These are phyloP conservation scores for Prunus salicina DNA, from an alignment of 306 rosid genomes.

Conservation along the genomic window DNA sequence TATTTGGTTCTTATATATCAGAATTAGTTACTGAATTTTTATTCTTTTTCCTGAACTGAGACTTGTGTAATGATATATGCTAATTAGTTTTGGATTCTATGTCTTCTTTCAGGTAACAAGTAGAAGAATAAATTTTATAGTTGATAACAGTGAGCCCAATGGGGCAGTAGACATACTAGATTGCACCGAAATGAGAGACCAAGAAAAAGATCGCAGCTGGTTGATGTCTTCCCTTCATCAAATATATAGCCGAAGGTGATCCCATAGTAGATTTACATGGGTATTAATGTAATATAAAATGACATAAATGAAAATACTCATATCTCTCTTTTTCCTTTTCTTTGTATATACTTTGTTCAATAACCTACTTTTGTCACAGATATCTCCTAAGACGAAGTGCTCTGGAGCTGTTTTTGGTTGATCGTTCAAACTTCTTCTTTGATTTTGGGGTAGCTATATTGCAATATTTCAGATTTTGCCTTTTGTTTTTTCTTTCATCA, in stretches of 20 bases:
- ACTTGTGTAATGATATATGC: slow-evolving; percentile 21
- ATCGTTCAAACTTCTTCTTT: slow-evolving; percentile 91
- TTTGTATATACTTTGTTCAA: neutral
- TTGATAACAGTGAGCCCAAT: slow-evolving; percentile 55
- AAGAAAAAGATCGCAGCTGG: slow-evolving; percentile 89
- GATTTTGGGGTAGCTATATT: slow-evolving; percentile 80
- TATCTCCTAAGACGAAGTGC: slow-evolving; percentile 98
- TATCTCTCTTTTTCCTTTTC: slow-evolving; percentile 5
- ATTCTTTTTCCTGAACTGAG: neutral
- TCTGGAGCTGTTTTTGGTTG: slow-evolving; percentile 90
- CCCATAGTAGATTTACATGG: slow-evolving; percentile 1
- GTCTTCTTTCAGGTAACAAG: slow-evolving; percentile 68
- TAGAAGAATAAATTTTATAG: slow-evolving; percentile 86
- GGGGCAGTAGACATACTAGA: slow-evolving; percentile 38
- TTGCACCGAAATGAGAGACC: slow-evolving; percentile 36
- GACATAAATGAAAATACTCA: slow-evolving; percentile 4
- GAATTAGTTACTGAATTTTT: neutral
- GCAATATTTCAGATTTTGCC: slow-evolving; percentile 5
- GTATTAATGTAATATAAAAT: neutral
- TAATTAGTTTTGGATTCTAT: slow-evolving; percentile 23
- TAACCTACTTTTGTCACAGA: slow-evolving; percentile 34
- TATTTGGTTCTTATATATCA: neutral
- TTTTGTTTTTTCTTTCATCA: slow-evolving; percentile 6
- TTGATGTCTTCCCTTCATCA: slow-evolving; percentile 84
- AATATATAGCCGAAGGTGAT: slow-evolving; percentile 90